Conservation (phyloP, 495 filamentous ascomycete genomes). For the Penicillium salamii region DNA sequence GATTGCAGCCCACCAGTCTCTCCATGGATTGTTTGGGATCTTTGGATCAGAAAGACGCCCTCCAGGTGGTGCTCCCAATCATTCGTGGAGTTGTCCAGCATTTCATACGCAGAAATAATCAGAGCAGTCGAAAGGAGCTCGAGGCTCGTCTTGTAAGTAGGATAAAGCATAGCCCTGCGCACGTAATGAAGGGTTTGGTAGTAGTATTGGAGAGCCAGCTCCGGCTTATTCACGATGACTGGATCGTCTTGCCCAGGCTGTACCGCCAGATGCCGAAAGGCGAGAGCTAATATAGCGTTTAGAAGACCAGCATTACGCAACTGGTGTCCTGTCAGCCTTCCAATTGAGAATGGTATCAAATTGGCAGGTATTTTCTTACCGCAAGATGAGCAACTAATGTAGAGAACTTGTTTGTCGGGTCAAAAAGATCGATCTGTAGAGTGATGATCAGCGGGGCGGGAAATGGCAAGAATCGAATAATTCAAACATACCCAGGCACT, state of each 20-base stretch:
- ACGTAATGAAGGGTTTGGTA: constrained; percentile 28
- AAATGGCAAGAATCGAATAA: background rate
- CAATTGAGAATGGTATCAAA: background rate
- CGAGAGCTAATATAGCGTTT: constrained; percentile 20
- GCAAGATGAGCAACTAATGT: constrained; percentile 10
- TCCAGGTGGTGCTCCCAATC: constrained; percentile 30
- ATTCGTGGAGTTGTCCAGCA: constrained; percentile 26
- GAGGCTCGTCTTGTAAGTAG: constrained; percentile 17
- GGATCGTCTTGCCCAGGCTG: constrained; percentile 9
- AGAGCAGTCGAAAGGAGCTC: constrained; percentile 26
- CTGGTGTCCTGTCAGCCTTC: background rate
- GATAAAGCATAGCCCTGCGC: constrained; percentile 25
- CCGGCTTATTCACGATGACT: constrained; percentile 1
- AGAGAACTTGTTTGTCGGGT: constrained; percentile 10
- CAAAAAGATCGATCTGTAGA: constrained; percentile 16
- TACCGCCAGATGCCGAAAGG: constrained; percentile 17
- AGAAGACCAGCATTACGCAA: constrained; percentile 18
- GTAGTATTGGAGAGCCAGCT: constrained; percentile 24
- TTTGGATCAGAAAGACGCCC: constrained; percentile 29
- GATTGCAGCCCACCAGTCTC: constrained; percentile 27
- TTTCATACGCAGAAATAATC: constrained; percentile 28
- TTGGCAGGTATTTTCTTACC: constrained; percentile 3
- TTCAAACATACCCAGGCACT: constrained; percentile 16
- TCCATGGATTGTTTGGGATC: constrained; percentile 24
- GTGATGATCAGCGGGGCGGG: background rate